phyloP scores from a whole-genome alignment of 805 yeast species.

The Nakazawaea populi region DNA sequence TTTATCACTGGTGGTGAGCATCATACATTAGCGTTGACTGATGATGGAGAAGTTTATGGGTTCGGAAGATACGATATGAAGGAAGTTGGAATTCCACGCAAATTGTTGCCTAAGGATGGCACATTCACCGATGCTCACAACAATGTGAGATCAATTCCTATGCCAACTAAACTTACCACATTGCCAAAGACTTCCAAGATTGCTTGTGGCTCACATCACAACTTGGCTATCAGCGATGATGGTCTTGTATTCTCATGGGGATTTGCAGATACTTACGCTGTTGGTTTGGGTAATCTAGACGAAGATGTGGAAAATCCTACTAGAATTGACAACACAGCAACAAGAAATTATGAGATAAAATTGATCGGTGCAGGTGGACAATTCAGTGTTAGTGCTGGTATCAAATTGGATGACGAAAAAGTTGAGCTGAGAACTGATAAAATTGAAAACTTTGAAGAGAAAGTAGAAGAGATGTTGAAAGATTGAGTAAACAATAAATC shows the following conservation, averaged over 20 bases:
- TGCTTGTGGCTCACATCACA: slow-evolving; percentile 90
- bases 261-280: slow-evolving; percentile 93
- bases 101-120: slow-evolving; percentile 57
- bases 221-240: slow-evolving; percentile 75
- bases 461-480: slow-evolving; percentile 9
- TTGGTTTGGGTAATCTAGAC: slow-evolving; percentile 84
- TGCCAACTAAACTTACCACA: slow-evolving; percentile 62
- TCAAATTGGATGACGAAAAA: slow-evolving; percentile 49
- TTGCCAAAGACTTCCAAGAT: slow-evolving; percentile 54
- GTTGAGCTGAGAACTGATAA: slow-evolving; percentile 44
- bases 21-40: slow-evolving; percentile 74
- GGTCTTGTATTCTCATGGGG: slow-evolving; percentile 97
- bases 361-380: slow-evolving; percentile 95
- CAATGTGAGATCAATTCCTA: slow-evolving; percentile 77
- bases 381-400: slow-evolving; percentile 85
- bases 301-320: slow-evolving; percentile 86
- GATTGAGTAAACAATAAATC: background rate
- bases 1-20: slow-evolving; percentile 91
- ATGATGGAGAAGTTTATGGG: slow-evolving; percentile 66
- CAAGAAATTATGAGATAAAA: slow-evolving; percentile 66
- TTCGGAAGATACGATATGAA: slow-evolving; percentile 95
- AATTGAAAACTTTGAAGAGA: slow-evolving; percentile 44
- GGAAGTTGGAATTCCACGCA: slow-evolving; percentile 76
- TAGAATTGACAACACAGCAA: slow-evolving; percentile 89
- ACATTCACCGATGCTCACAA: slow-evolving; percentile 78